A percentile compares a stretch with the other conserved stretches of the same genome.
These are phyloP conservation scores for Senna siamea DNA, from an alignment of 306 rosid species.

Conservation along the genomic window DNA sequence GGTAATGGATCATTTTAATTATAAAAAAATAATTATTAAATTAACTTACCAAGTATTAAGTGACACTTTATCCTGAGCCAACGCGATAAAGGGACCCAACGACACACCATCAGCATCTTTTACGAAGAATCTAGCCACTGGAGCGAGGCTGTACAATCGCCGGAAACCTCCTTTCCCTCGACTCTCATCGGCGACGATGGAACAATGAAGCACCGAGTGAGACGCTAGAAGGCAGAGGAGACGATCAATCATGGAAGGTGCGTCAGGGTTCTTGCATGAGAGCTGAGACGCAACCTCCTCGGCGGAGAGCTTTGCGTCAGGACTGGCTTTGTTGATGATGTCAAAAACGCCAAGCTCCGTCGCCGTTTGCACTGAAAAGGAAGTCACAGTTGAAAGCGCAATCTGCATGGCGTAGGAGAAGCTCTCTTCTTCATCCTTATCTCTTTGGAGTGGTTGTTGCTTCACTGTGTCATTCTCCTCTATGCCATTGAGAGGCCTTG, in stretches of 20 bases:
- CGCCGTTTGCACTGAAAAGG: slow-evolving; percentile 44
- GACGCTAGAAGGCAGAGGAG: slow-evolving; percentile 44
- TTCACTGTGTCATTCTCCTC: too few relatives aligned
- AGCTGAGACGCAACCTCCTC: slow-evolving; percentile 38
- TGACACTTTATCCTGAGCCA: slow-evolving; percentile 37
- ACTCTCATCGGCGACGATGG: neutral
- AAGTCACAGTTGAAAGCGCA: slow-evolving; percentile 7
- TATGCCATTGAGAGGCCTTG: too few relatives aligned
- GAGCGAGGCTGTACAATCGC: slow-evolving; percentile 38
- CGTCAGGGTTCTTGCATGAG: slow-evolving; percentile 35
- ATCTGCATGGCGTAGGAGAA: slow-evolving; percentile 42
- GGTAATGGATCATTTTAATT: too few relatives aligned
- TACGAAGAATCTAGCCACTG: slow-evolving; percentile 33
- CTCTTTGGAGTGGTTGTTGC: too few relatives aligned
- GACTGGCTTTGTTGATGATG: slow-evolving; percentile 44
- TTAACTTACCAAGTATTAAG: slow-evolving; percentile 38
- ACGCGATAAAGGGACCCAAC: neutral
- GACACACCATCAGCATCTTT: neutral
- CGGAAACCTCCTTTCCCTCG: neutral
- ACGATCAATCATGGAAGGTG: slow-evolving; percentile 47
- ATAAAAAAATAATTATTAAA: too few relatives aligned
- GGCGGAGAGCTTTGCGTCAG: slow-evolving; percentile 35
- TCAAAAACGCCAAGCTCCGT: slow-evolving; percentile 51
- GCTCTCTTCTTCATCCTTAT: slow-evolving; percentile 18
- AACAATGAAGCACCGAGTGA: slow-evolving; percentile 45